Conservation (phyloP, 2,329 filamentous ascomycete species). For the Fusarium annulatum region DNA sequence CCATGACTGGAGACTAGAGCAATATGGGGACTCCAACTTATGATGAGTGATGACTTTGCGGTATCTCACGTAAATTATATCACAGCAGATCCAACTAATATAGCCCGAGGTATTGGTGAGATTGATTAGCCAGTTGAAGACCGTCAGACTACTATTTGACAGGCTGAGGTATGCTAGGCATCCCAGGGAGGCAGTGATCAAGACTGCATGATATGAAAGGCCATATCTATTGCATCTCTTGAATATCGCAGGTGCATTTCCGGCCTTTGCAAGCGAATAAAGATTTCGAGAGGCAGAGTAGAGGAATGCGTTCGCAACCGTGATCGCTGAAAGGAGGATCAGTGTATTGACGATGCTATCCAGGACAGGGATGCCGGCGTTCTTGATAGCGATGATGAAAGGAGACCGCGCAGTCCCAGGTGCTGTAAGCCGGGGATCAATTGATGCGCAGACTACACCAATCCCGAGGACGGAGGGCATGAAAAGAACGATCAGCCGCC, state of each 20-base stretch:
- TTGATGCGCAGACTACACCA: not conserved
- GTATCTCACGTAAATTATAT: not conserved
- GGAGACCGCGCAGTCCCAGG: not conserved
- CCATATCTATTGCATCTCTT: not conserved
- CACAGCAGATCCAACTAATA: not conserved
- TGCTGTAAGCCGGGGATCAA: not conserved
- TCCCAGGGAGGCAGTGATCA: not conserved
- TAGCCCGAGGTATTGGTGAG: not conserved
- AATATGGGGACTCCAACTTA: not conserved
- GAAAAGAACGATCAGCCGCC: slow-evolving; percentile 58
- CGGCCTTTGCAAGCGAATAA: not conserved
- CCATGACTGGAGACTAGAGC: not conserved
- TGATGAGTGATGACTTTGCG: not conserved
- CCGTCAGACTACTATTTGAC: not conserved
- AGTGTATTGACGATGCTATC: not conserved
- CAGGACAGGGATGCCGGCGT: not conserved
- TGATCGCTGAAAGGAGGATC: not conserved
- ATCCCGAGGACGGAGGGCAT: not conserved
- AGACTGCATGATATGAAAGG: not conserved
- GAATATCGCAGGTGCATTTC: not conserved
- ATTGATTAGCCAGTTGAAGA: not conserved
- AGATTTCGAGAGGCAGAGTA: not conserved
- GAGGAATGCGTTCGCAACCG: not conserved
- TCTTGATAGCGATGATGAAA: not conserved
- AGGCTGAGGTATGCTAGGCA: not conserved